Evolutionary conservation across 441 rosid species (phyloP).

Genomic region (Rhodomyrtus psidioides): DNA sequence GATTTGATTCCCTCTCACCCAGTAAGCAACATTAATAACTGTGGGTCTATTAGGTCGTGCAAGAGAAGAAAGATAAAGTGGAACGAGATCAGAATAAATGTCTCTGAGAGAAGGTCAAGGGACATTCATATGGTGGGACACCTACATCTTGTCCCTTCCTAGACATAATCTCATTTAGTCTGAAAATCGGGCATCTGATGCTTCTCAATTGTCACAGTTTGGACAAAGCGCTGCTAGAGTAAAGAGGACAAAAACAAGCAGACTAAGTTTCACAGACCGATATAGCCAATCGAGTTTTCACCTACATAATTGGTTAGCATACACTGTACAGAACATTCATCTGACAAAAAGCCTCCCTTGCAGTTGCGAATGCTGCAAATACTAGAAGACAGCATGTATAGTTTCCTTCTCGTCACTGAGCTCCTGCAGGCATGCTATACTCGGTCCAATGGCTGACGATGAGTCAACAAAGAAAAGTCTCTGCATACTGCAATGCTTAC

Average conservation of each 20-base stretch:
- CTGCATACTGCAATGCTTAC: background rate
- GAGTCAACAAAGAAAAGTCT: background rate
- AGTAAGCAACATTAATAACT: background rate
- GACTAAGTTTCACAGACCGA: background rate
- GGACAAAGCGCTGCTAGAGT: background rate
- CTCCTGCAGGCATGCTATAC: background rate
- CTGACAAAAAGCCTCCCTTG: background rate
- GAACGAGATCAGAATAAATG: background rate
- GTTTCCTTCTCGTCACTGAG: background rate
- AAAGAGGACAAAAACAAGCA: background rate
- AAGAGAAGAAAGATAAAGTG: background rate
- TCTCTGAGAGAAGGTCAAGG: background rate
- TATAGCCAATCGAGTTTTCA: background rate
- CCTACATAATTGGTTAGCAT: background rate
- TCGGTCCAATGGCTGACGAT: background rate
- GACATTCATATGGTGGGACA: background rate
- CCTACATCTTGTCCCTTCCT: background rate
- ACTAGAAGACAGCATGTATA: background rate
- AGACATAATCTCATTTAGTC: background rate
- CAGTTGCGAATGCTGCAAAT: background rate
- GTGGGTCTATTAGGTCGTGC: background rate
- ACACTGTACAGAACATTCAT: constrained; percentile 20
- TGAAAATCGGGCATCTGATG: background rate
- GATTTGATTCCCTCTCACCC: background rate
- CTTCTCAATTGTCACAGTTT: background rate